These are phyloP conservation scores for Pulveroboletus sp. DNA, from an alignment of 768 basidiomycete genomes.

Conservation along the genomic window DNA sequence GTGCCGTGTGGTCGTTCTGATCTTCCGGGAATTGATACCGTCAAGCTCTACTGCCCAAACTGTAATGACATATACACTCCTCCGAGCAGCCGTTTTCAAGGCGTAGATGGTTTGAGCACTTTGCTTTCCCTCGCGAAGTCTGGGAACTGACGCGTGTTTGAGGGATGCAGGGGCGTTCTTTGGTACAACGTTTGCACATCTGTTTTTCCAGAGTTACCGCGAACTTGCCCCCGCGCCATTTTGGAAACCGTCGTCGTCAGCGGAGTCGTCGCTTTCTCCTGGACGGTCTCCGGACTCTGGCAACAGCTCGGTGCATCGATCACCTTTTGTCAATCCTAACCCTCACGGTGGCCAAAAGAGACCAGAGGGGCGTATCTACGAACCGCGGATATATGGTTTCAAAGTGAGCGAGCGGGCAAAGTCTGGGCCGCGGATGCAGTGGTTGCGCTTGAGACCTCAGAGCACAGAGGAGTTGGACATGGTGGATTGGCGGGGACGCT, in stretches of 20 bases:
- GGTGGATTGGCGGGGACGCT: slow-evolving; percentile 88
- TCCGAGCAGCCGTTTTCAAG: slow-evolving; percentile 91
- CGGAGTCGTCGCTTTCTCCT: slow-evolving; percentile 48
- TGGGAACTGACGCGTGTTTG: slow-evolving; percentile 13
- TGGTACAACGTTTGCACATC: slow-evolving; percentile 96
- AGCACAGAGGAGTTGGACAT: slow-evolving; percentile 73
- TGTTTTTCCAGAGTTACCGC: slow-evolving; percentile 97
- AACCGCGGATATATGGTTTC: slow-evolving; percentile 94
- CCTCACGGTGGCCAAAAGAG: slow-evolving; percentile 85
- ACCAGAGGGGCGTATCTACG: slow-evolving; percentile 81
- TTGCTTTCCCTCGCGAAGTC: slow-evolving; percentile 5
- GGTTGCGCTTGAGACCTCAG: slow-evolving; percentile 86
- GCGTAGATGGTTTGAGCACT: slow-evolving; percentile 74
- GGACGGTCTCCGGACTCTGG: slow-evolving; percentile 52
- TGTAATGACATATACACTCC: slow-evolving; percentile 97
- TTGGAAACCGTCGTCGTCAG: slow-evolving; percentile 66
- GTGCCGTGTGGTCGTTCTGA: slow-evolving; percentile 95
- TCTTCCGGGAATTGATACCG: slow-evolving; percentile 93
- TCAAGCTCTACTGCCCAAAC: slow-evolving; percentile 96
- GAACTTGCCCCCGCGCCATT: slow-evolving; percentile 93
- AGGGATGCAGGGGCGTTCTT: slow-evolving; percentile 84
- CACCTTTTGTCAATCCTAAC: slow-evolving; percentile 82
- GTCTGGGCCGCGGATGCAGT: slow-evolving; percentile 94
- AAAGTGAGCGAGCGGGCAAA: slow-evolving; percentile 93
- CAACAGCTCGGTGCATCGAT: slow-evolving; percentile 43